A percentile compares a stretch with the other conserved stretches of the same genome.
phyloP scores from a whole-genome alignment of 495 filamentous ascomycete species.

The Hyaloscypha bicolor region DNA sequence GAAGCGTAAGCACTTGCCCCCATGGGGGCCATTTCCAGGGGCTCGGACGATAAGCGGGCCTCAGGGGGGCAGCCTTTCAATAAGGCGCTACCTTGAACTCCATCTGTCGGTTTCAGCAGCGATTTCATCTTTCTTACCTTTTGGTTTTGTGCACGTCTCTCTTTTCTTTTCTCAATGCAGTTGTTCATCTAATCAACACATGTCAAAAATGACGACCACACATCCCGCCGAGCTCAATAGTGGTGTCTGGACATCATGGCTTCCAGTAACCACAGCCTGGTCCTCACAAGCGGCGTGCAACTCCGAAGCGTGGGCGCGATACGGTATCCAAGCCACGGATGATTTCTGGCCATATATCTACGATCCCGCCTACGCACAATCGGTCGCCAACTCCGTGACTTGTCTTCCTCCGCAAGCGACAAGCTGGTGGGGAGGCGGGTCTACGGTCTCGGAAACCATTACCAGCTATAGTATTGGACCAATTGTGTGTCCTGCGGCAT shows the following conservation, averaged over 20 bases:
- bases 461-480: conserved; percentile 14
- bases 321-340: background rate
- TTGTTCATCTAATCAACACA: background rate
- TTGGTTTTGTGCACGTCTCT: background rate
- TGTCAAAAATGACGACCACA: conserved; percentile 1
- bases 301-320: conserved; percentile 2
- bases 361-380: conserved; percentile 11
- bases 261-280: conserved; percentile 8
- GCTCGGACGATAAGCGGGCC: too few species aligned
- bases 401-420: conserved; percentile 11
- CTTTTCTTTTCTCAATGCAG: background rate
- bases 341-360: conserved; percentile 14
- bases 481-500: conserved; percentile 8
- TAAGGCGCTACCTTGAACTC: too few species aligned
- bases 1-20: too few species aligned
- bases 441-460: background rate
- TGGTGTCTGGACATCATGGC: conserved; percentile 13
- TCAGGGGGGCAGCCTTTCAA: too few species aligned
- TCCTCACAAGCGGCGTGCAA: conserved; percentile 6
- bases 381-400: conserved; percentile 11
- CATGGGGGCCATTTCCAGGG: too few species aligned
- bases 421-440: conserved; percentile 8
- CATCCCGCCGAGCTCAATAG: conserved; percentile 6
- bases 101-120: too few species aligned
- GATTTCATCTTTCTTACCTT: too few species aligned